Base-by-base conservation (phyloP, 2,329 filamentous ascomycete species). In the Colletotrichum orbiculare region DNA sequence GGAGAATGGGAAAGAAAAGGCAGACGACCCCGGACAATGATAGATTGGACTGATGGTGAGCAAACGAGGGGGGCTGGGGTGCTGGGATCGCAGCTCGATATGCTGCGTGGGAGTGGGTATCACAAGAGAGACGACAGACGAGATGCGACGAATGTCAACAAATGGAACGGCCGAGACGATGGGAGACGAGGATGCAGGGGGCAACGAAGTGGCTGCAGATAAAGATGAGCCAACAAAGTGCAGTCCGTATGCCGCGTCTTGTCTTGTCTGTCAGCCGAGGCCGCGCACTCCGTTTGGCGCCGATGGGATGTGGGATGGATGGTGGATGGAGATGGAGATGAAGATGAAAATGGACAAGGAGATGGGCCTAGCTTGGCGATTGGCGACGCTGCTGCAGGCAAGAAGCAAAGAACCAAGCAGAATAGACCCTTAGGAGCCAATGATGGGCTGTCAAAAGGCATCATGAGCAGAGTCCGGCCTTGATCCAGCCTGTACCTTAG, bases 11-110 rank as follows among this genome's bases (percentile, higher is more conserved):
- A 53, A 65, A 65, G 37, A 10, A 46, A 25, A 43, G 38, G 46
- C 60, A 25, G 25, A 25, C 60, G 33, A 33, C 39, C 50, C 13
- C 9, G 33, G 46, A 47, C 12, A 17, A 15, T 41, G 45, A 61
- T 50, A 17, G 57, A 62, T 62, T 45, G 43, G 15, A 61, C 37
- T 46, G 58, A 62, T 62, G 58, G 47, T 12, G 62, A 41, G 47
- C 62, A 65, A 65, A 57, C 56, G 25, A 37, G 63, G 62, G 63
- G 63, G 63, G 63, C 43, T 62, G 58, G 63, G 58, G n/a, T 48
- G 53, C 9, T 45, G 43, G 34, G 42, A 15, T 39, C 35, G 12
- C 39, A 48, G 62, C 52, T 65, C 63, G 62, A 65, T 59, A 65
- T 62, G 62, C 56, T 53, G 52, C 61, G 43, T 42, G 50, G 53